A percentile compares a stretch with the other conserved stretches of the same genome.
Evolutionary conservation across 1,139 yeast species (phyloP).

Genomic region (Debaryomyces coudertii): DNA sequence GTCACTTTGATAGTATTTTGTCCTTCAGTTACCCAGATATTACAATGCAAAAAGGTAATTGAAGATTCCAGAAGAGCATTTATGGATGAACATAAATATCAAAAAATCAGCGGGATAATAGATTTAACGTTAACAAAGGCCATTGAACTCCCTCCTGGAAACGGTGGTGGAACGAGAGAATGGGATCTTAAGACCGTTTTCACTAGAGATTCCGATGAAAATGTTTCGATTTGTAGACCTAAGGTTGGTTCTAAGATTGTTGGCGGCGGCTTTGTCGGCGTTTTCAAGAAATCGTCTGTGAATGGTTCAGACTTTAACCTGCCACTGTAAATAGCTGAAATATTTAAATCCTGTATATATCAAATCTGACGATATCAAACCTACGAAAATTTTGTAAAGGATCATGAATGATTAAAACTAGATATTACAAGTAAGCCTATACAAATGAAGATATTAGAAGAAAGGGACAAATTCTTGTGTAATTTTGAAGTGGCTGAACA

Average conservation of each 20-base stretch:
- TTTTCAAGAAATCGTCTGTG: slow-evolving; percentile 5
- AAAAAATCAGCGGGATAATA: neutral
- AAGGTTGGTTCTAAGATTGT: slow-evolving; percentile 2
- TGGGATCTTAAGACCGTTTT: slow-evolving; percentile 7
- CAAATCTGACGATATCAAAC: slow-evolving; percentile 4
- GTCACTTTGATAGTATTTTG: slow-evolving; percentile 5
- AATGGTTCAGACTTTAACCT: slow-evolving; percentile 1
- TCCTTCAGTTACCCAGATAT: slow-evolving; percentile 6
- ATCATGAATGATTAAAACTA: neutral
- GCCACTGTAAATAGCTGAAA: neutral
- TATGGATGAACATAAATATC: neutral
- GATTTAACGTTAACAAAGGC: slow-evolving; percentile 5
- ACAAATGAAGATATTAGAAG: slow-evolving; percentile 43
- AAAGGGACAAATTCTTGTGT: slow-evolving; percentile 66
- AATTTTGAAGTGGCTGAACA: slow-evolving; percentile 74
- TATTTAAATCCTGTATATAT: slow-evolving; percentile 4
- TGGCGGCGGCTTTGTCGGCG: slow-evolving; percentile 5
- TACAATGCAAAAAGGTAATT: slow-evolving; percentile 5
- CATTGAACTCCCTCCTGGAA: slow-evolving; percentile 6
- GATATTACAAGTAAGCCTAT: neutral
- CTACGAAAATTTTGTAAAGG: slow-evolving; percentile 4
- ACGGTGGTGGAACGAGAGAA: slow-evolving; percentile 7
- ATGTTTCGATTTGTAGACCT: slow-evolving; percentile 6
- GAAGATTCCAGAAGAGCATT: neutral
- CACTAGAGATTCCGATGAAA: slow-evolving; percentile 3